Evolutionary conservation across 2,329 filamentous ascomycete species (phyloP), one percentile per base, ranked within the genome.

Genomic region (Microcyclosporella mali): DNA sequence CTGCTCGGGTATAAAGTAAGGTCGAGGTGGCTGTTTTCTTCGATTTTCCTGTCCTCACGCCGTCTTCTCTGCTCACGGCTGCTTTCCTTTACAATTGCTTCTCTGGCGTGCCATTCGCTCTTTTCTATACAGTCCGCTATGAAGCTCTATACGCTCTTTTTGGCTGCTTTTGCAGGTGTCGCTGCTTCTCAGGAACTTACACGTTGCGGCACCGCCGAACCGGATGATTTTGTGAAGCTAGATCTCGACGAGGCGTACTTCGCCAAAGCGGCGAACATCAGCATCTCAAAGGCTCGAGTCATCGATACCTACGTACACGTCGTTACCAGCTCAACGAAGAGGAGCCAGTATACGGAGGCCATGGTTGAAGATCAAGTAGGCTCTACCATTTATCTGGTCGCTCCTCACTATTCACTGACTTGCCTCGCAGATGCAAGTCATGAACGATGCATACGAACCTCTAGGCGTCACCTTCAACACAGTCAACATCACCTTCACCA

Each of bases 391-490:
- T 9, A 30, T 37, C 10, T 33, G 39, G 19, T 21, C 17, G 12
- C 33, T 41, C 12, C 8, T 29, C 15, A 28, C 8, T 9, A 25
- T 25, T 14, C 8, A 35, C 43, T 38, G 6, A 38, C 34, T 3
- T 14, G 14, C 7, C 14, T 15, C 37, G 6, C 32, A 47, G 40
- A 47, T 47, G 37, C 12, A 10, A 2, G 30, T 41, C 33, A 44
- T 47, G 45, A 46, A 40, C 43, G 43, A 39, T 21, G 29, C 61
- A 6, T 72, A 72, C 60, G 55, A 63, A 16, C 61, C 68, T 21
- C 72, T 74, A 56, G 48, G 47, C 32, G 46, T 53, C 52, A 46
- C 51, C 8, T 78, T 74, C 62, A 66, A 61, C 29, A 64, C 76
- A 6, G 52, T 61, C 37, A 68, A 71, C 37, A 63, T 73, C 32